A percentile compares a stretch with the other conserved stretches of the same genome.
Conservation (phyloP, 164 flowering plant genomes). For the Euptelea pleiosperma region DNA sequence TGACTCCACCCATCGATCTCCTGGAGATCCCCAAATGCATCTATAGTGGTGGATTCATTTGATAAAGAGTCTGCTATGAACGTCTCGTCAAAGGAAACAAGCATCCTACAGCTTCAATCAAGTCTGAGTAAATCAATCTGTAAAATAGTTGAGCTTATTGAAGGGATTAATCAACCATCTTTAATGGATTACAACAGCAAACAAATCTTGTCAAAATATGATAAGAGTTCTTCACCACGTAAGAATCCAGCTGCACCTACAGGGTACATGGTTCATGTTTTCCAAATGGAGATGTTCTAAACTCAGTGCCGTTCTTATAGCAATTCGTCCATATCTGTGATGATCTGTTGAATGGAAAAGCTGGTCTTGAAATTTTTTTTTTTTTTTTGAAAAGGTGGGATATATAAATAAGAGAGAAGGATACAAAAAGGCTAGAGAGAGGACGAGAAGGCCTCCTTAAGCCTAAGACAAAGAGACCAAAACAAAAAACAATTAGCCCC, state of each 20-base stretch:
- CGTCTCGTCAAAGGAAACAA: slow-evolving; percentile 16
- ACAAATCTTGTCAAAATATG: slow-evolving; percentile 28
- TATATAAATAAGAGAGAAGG: too few species aligned
- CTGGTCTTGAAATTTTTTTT: slow-evolving; percentile 43
- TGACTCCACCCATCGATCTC: too few species aligned
- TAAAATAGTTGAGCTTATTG: slow-evolving; percentile 66
- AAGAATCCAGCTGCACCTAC: slow-evolving; percentile 20
- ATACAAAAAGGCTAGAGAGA: too few species aligned
- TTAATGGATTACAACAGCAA: slow-evolving; percentile 21
- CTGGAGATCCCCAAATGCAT: slow-evolving; percentile 33
- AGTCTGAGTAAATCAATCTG: slow-evolving; percentile 44
- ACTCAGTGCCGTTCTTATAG: slow-evolving; percentile 38
- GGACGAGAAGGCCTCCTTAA: too few species aligned
- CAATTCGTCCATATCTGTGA: slow-evolving; percentile 41
- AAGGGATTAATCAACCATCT: slow-evolving; percentile 49
- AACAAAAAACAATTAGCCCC: too few species aligned
- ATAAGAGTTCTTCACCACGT: slow-evolving; percentile 19
- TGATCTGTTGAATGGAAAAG: slow-evolving; percentile 44
- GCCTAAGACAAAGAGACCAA: too few species aligned
- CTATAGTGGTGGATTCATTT: slow-evolving; percentile 25
- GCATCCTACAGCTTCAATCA: slow-evolving; percentile 24
- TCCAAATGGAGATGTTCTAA: slow-evolving; percentile 72
- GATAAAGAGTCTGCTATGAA: slow-evolving; percentile 22
- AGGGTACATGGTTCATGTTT: slow-evolving; percentile 54
- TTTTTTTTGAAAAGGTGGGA: too few species aligned